A percentile compares a stretch with the other conserved stretches of the same genome.
phyloP scores from a whole-genome alignment of 2,329 filamentous ascomycete species.

The Apiospora arundinis region DNA sequence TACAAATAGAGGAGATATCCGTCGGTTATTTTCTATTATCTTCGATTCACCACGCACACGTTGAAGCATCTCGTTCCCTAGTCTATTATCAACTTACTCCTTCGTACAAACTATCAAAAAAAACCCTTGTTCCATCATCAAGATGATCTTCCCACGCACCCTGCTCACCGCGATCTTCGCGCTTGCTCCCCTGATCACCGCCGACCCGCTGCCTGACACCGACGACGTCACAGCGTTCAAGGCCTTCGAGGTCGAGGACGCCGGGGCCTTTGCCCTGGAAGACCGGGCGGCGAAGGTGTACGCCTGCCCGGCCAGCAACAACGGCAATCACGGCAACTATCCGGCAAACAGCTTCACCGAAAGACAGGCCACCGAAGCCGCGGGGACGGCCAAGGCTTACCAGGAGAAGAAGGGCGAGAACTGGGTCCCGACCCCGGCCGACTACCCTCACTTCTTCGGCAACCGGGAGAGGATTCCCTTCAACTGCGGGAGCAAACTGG shows the following conservation, averaged over 20 bases:
- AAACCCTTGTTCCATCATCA: neutral
- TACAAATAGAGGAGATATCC: neutral
- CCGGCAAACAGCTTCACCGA: neutral
- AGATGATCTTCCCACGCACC: neutral
- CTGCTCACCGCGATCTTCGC: neutral
- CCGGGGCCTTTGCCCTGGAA: neutral
- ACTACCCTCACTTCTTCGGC: neutral
- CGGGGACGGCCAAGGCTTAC: neutral
- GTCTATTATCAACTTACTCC: neutral
- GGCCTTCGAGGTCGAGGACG: neutral
- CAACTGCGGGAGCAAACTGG: neutral
- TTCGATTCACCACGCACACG: neutral
- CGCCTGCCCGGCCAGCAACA: neutral
- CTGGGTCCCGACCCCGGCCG: neutral
- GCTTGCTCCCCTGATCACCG: neutral
- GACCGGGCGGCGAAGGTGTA: neutral
- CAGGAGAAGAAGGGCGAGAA: neutral
- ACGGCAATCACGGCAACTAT: neutral
- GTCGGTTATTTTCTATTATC: neutral
- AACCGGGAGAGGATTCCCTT: neutral
- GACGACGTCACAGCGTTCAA: neutral
- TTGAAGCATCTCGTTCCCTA: neutral
- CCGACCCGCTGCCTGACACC: neutral
- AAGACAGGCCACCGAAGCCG: neutral
- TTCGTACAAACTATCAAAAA: neutral